A percentile compares a stretch with the other conserved stretches of the same genome.
Evolutionary conservation across 2,329 filamentous ascomycete genomes (phyloP).

Genomic region (Knufia fluminis): DNA sequence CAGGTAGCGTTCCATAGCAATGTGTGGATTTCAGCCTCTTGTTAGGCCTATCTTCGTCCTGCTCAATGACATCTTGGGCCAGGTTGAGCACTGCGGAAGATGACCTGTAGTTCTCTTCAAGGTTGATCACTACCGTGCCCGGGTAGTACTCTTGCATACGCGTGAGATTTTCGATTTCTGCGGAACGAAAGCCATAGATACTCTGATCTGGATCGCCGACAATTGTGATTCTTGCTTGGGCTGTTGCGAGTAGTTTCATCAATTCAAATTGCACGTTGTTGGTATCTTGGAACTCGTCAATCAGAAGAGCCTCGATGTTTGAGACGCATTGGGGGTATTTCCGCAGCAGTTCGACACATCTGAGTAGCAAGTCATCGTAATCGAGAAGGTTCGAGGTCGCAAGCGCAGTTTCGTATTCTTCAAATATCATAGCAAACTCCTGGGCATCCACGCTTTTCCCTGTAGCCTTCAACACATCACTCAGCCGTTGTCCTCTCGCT

Average conservation of each 20-base stretch:
- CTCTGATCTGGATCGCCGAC: slow-evolving; percentile 97
- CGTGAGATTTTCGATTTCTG: slow-evolving; percentile 79
- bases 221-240: slow-evolving; percentile 69
- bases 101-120: slow-evolving; percentile 93
- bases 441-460: slow-evolving; percentile 40
- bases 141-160: slow-evolving; percentile 69
- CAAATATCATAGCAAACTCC: slow-evolving; percentile 59
- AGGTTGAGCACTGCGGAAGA: slow-evolving; percentile 73
- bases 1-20: slow-evolving; percentile 66
- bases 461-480: slow-evolving; percentile 31
- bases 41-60: slow-evolving; percentile 69
- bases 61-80: slow-evolving; percentile 79
- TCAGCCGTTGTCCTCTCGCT: slow-evolving; percentile 43
- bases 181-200: slow-evolving; percentile 92
- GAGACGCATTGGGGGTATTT: slow-evolving; percentile 69
- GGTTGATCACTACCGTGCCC: slow-evolving; percentile 67
- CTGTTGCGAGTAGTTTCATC: slow-evolving; percentile 76
- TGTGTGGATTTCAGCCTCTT: slow-evolving; percentile 76
- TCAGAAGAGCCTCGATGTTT: slow-evolving; percentile 82
- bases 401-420: slow-evolving; percentile 69
- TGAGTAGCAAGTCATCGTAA: slow-evolving; percentile 84
- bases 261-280: slow-evolving; percentile 92
- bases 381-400: slow-evolving; percentile 73
- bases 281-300: slow-evolving; percentile 97
- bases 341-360: slow-evolving; percentile 69